These are phyloP conservation scores for Claviceps citrina DNA, from an alignment of 2,329 filamentous ascomycete species.

Conservation along the genomic window DNA sequence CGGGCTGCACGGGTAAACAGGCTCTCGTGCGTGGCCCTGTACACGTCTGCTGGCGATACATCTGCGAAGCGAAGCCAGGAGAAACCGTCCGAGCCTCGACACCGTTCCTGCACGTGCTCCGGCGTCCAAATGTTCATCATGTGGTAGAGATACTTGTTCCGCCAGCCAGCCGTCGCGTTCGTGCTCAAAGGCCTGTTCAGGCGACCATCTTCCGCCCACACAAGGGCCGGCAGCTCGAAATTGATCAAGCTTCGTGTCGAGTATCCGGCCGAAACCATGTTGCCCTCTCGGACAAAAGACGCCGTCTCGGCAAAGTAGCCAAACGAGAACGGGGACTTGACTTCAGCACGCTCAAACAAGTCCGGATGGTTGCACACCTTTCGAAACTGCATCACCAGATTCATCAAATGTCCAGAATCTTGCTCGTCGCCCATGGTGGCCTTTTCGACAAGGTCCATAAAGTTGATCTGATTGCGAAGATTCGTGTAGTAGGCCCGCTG, in stretches of 20 bases:
- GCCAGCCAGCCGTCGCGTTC: slow-evolving; percentile 66
- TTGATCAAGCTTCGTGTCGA: slow-evolving; percentile 77
- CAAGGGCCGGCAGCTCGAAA: slow-evolving; percentile 62
- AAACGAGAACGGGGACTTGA: slow-evolving; percentile 68
- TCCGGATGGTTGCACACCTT: slow-evolving; percentile 99
- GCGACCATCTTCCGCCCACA: slow-evolving; percentile 71
- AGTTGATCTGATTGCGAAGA: slow-evolving; percentile 89
- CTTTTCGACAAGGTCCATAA: slow-evolving; percentile 97
- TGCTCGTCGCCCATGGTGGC: slow-evolving; percentile 85
- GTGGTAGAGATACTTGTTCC: slow-evolving; percentile 58
- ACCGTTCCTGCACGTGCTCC: slow-evolving; percentile 56
- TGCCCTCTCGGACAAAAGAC: slow-evolving; percentile 83
- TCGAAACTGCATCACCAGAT: slow-evolving; percentile 98
- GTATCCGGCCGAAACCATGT: slow-evolving; percentile 65
- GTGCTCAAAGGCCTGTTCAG: slow-evolving; percentile 57
- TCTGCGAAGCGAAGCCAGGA: slow-evolving; percentile 85
- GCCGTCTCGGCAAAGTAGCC: slow-evolving; percentile 88
- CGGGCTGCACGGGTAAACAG: slow-evolving; percentile 60
- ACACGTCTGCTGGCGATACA: slow-evolving; percentile 56
- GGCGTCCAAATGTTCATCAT: slow-evolving; percentile 85
- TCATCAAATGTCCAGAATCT: slow-evolving; percentile 94
- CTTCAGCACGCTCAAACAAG: slow-evolving; percentile 88
- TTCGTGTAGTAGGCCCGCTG: slow-evolving; percentile 89
- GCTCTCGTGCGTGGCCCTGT: slow-evolving; percentile 50
- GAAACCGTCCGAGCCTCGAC: slow-evolving; percentile 49